Conservation (phyloP, 2,329 filamentous ascomycete species). For the Cladorrhinum sp. region DNA sequence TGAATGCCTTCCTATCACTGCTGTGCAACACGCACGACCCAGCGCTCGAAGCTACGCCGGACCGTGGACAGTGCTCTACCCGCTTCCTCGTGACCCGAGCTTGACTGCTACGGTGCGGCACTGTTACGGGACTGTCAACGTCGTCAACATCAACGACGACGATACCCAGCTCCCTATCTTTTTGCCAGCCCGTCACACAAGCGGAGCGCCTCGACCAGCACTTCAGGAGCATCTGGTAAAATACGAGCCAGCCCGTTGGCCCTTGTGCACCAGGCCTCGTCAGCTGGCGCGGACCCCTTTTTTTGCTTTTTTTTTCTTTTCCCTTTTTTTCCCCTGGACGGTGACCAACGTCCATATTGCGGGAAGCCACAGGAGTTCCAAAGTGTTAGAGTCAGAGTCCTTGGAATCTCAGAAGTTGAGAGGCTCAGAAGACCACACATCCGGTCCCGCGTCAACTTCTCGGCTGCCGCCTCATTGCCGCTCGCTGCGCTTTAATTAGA, state of each 20-base stretch:
- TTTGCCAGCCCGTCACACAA: constrained; percentile 32
- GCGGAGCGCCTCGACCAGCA: constrained; percentile 12
- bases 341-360: constrained; percentile 26
- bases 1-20: constrained; percentile 28
- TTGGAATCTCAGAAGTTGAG: constrained; percentile 5
- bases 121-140: constrained; percentile 16
- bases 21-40: constrained; percentile 22
- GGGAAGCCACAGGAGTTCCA: constrained; percentile 24
- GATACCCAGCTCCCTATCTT: constrained; percentile 24
- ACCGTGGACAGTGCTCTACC: constrained; percentile 25
- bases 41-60: constrained; percentile 18
- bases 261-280: constrained; percentile 29
- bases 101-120: constrained; percentile 12
- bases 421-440: constrained; percentile 14
- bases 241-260: constrained; percentile 35
- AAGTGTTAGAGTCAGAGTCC: not conserved
- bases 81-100: constrained; percentile 27
- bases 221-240: constrained; percentile 19
- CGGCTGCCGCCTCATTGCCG: constrained; percentile 21
- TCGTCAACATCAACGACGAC: constrained; percentile 2
- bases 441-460: constrained; percentile 15
- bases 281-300: constrained; percentile 23
- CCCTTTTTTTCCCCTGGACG: not conserved
- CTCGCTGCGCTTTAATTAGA: constrained; percentile 24
- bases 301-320: not conserved